These are phyloP conservation scores for Clarireedia sp. DNA, from an alignment of 2,329 filamentous ascomycete species.

Conservation along the genomic window DNA sequence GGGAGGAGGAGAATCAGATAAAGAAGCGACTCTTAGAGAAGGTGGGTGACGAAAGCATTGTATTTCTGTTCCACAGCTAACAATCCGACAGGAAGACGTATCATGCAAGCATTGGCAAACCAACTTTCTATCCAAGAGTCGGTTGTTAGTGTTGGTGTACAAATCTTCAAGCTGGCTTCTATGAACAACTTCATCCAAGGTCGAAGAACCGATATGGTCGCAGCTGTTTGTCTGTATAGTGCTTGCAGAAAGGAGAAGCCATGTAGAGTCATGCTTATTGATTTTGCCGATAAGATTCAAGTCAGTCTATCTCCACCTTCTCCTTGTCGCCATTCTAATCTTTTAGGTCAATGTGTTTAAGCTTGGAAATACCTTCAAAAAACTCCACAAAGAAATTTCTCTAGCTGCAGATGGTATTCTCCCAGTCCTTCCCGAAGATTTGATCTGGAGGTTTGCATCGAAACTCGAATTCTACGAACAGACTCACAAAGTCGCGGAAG, in stretches of 20 bases:
- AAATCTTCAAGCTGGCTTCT: conserved; percentile 69
- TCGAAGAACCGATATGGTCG: conserved; percentile 74
- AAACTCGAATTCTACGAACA: conserved; percentile 84
- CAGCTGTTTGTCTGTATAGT: conserved; percentile 84
- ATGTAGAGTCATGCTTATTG: conserved; percentile 88
- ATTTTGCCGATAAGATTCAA: conserved; percentile 76
- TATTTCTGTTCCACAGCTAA: background rate
- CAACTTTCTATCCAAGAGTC: conserved; percentile 53
- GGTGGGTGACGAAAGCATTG: conserved; percentile 18
- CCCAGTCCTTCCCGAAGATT: conserved; percentile 75
- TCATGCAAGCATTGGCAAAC: conserved; percentile 55
- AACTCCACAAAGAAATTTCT: conserved; percentile 63
- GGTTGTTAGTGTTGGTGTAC: conserved; percentile 56
- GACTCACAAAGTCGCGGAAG: conserved; percentile 76
- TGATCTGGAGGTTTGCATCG: conserved; percentile 84
- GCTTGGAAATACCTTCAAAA: conserved; percentile 83
- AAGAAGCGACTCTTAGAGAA: conserved; percentile 52
- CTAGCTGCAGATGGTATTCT: conserved; percentile 57
- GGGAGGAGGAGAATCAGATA: conserved; percentile 48
- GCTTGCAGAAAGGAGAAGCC: conserved; percentile 72
- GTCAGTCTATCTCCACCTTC: conserved; percentile 26
- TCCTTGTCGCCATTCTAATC: conserved; percentile 23
- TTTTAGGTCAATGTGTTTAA: conserved; percentile 77
- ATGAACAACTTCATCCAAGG: conserved; percentile 77
- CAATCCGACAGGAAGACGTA: conserved; percentile 30